Evolutionary conservation across 192 early-diverging fungal genomes (phyloP).

Genomic region (Backusella tarrabulga): DNA sequence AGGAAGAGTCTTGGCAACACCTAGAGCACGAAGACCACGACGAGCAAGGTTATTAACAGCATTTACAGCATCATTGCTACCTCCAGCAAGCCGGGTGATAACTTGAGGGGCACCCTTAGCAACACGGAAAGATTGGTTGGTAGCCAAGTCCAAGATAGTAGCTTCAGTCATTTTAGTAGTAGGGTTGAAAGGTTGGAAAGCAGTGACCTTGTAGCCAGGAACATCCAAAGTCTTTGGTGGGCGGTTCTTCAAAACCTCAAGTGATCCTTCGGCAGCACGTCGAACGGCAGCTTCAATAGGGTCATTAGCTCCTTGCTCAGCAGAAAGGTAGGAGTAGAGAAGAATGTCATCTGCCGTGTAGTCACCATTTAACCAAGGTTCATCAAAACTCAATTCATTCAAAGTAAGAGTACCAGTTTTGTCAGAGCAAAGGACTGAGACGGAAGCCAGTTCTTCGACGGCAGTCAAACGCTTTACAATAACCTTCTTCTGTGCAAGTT

Average conservation of each 20-base stretch:
- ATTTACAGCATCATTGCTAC: conserved; percentile 76
- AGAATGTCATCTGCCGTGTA: conserved; percentile 78
- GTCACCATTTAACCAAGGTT: conserved; percentile 67
- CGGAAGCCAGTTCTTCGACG: conserved; percentile 91
- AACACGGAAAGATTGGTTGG: conserved; percentile 75
- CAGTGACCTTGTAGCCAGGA: conserved; percentile 84
- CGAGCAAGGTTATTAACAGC: conserved; percentile 87
- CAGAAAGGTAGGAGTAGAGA: conserved; percentile 76
- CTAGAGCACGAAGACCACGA: conserved; percentile 73
- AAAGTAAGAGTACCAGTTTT: conserved; percentile 91
- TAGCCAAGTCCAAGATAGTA: conserved; percentile 68
- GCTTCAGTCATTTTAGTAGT: conserved; percentile 85
- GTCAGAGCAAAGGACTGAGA: conserved; percentile 79
- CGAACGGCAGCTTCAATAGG: conserved; percentile 89
- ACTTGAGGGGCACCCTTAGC: conserved; percentile 98
- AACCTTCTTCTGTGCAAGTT: conserved; percentile 84
- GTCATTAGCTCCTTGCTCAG: conserved; percentile 86
- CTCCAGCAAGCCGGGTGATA: conserved; percentile 78
- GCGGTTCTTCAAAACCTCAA: conserved; percentile 39
- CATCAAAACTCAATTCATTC: conserved; percentile 90
- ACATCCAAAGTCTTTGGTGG: conserved; percentile 51
- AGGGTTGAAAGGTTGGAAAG: conserved; percentile 89
- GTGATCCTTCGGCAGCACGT: conserved; percentile 64
- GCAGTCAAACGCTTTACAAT: conserved; percentile 95
- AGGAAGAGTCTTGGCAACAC: conserved; percentile 67